Base-by-base conservation (phyloP, 345 rosid species). In the Camelina laxa region DNA sequence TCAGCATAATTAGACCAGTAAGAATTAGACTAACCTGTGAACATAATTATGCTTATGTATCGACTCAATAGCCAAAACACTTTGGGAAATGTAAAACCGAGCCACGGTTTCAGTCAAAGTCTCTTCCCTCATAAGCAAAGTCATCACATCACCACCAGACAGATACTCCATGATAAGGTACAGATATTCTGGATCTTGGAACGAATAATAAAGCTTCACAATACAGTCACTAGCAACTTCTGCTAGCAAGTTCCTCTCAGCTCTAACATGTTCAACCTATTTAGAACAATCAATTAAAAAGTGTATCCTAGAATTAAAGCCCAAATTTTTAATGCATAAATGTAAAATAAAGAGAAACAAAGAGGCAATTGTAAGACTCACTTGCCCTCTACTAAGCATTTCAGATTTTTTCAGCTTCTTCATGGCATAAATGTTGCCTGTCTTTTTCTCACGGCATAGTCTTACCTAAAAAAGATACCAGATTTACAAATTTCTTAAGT, bases 331-430 rank as follows among this genome's bases (percentile, higher is more conserved):
- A 10, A 50, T 16, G 3, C 1, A 48, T 20, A 20, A 15, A 33
- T 33, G 9, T 1, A 36, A 6, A 30, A 21, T 11, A 27, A 58
- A 49, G 59, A 30, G 61, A 4, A n/a, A 7, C 7, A 33, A 3
- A 10, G 64, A 60, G 58, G 7, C 7, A 10, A 74, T 20, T 68
- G 31, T 51, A 27, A 59, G 77, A 80, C 85, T 84, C 80, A 93
- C 98, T 90, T 93, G 98, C 13, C 97, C 98, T 60, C 97, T 86
- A 81, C 92, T 91, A 75, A 93, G 96, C 98, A 93, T 93, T 84
- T 93, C 98, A 16, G 97, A 91, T 82, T 93, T 93, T 87, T 86
- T 91, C 83, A 93, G 75, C 76, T 91, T 93, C 86, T 93, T 93
- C 98, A 93, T 91, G 65, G 98, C 98, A 81, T 85, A 93, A 42